Percentiles rank a stretch among this genome's conserved stretches.
These are phyloP conservation scores for Neurospora sp. DNA, from an alignment of 495 filamentous ascomycete species.

Conservation along the genomic window DNA sequence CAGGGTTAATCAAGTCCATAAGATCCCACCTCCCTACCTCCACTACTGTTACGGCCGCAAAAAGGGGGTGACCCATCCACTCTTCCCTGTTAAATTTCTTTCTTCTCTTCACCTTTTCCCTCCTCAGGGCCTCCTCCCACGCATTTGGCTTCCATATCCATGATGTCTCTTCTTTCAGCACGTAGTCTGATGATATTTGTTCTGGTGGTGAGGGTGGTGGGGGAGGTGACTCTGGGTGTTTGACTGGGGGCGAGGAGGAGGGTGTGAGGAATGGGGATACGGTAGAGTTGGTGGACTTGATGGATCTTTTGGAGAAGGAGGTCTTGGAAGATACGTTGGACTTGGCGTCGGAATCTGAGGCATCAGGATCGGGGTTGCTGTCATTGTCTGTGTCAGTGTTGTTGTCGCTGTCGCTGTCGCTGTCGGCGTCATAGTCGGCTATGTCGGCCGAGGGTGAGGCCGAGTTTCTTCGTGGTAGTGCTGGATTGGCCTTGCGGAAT, in stretches of 20 bases:
- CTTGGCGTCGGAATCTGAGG: neutral
- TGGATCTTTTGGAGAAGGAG: neutral
- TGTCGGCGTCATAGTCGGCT: neutral
- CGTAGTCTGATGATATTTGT: neutral
- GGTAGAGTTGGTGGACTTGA: neutral
- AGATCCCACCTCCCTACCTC: neutral
- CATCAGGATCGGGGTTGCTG: neutral
- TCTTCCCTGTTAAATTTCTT: neutral
- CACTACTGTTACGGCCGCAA: neutral
- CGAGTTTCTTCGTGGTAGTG: no score
- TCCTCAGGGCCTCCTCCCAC: constrained; percentile 36
- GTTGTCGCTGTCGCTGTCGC: neutral
- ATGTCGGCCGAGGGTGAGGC: neutral
- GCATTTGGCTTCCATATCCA: constrained; percentile 36
- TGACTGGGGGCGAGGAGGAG: neutral
- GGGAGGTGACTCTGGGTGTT: neutral
- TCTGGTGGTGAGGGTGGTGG: neutral
- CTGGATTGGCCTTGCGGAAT: neutral
- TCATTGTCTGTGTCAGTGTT: neutral
- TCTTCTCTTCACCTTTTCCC: neutral
- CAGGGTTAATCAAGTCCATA: no score
- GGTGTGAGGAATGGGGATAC: neutral
- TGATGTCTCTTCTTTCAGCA: neutral
- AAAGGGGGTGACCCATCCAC: neutral
- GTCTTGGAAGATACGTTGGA: neutral